Base-by-base conservation (phyloP, 805 yeast genomes). In the Wickerhamiella dianesei region DNA sequence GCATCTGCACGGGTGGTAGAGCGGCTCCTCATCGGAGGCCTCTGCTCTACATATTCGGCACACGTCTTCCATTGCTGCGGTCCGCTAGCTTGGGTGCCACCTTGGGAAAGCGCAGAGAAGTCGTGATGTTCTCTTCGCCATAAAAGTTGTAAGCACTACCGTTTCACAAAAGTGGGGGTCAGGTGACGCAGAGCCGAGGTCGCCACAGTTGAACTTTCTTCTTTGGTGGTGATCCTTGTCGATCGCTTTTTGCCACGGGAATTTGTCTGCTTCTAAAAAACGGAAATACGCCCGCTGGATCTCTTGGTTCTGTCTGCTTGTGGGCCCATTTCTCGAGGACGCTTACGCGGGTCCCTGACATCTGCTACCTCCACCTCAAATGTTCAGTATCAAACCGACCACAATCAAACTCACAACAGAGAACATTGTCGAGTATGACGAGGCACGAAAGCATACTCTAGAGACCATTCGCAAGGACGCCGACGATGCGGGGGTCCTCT, bases 31-130 rank as follows among this genome's bases (percentile, higher is more conserved):
- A 0, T 65, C 66, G 0, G 92, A 76, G n/a, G 76, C 88, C 56
- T 86, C 97, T 36, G 94, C 89, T 45, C 96, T 81, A 61, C 98
- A 92, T 41, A 92, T 88, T 50, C 98, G 81, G 64, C 98, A 92
- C 2, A 80, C 73, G 29, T 69, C 72, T 49, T 73, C 80, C 35
- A 39, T 39, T 9, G 25, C 14, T 6, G 8, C 9, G 16, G 13
- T 9, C n/a, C 40, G 40, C 9, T 17, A 17, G 40, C n/a, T 8
- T 37, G 40, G n/a, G 19, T 17, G n/a, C n/a, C n/a, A n/a, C n/a
- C n/a, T n/a, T n/a, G n/a, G n/a, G n/a, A n/a, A n/a, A n/a, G n/a
- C n/a, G n/a, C n/a, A n/a, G n/a, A n/a, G n/a, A n/a, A n/a, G 32
- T 25, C 32, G 32, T 25, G 32, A 25, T 25, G 12, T 25, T 25